Percentiles rank a stretch among this genome's conserved stretches.
Conservation (phyloP, 805 yeast genomes). For the Lipomyces spencermartinsiae region DNA sequence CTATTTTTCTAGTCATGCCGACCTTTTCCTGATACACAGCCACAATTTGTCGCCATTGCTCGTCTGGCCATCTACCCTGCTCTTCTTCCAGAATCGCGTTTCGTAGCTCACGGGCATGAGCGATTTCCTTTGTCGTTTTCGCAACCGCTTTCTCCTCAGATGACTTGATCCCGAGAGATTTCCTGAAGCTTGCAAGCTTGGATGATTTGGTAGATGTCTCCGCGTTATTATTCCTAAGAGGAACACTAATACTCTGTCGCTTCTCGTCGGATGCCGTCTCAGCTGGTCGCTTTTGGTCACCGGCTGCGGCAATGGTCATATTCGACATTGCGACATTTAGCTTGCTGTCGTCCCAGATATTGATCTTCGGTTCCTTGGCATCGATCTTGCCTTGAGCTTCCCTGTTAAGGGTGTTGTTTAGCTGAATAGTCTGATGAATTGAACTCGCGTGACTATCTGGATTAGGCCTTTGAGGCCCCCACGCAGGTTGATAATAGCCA, state of each 20-base stretch:
- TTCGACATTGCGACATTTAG: slow-evolving; percentile 1
- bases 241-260: background rate
- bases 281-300: background rate
- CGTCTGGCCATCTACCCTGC: slow-evolving; percentile 4
- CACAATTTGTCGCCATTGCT: background rate
- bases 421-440: background rate
- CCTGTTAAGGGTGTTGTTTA: background rate
- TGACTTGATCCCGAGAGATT: slow-evolving; percentile 1
- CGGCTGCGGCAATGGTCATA: background rate
- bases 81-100: background rate
- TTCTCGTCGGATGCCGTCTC: background rate
- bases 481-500: background rate
- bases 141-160: slow-evolving; percentile 2
- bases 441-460: background rate
- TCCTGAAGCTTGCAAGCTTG: slow-evolving; percentile 1
- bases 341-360: background rate
- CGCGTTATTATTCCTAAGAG: background rate
- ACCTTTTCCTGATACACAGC: slow-evolving; percentile 1
- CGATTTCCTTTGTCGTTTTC: background rate
- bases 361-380: background rate
- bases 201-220: background rate
- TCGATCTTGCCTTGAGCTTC: slow-evolving; percentile 1
- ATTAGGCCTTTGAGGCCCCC: background rate
- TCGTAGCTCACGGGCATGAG: background rate
- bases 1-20: background rate